A percentile compares a stretch with the other conserved stretches of the same genome.
phyloP scores from a whole-genome alignment of 306 rosid species.

The Dalbergia cultrata region DNA sequence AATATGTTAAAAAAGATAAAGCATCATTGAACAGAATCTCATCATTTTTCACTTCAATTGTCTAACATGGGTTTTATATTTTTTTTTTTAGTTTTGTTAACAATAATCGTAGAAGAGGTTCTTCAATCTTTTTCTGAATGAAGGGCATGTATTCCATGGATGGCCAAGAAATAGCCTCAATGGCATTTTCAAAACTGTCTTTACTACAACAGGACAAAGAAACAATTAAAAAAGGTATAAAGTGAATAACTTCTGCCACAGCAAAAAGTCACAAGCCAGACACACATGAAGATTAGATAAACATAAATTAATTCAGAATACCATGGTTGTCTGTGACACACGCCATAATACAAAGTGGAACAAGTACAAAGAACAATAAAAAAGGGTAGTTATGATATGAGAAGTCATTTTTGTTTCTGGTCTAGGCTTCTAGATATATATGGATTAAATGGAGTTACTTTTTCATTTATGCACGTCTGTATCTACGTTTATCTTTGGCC shows the following conservation, averaged over 20 bases:
- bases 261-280: slow-evolving; percentile 40
- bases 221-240: slow-evolving; percentile 11
- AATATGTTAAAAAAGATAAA: slow-evolving; percentile 17
- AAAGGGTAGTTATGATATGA: slow-evolving; percentile 17
- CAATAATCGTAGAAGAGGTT: neutral
- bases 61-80: neutral
- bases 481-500: too few relatives aligned
- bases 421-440: neutral
- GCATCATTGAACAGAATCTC: slow-evolving; percentile 27
- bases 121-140: neutral
- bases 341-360: neutral
- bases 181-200: slow-evolving; percentile 16
- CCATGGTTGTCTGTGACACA: slow-evolving; percentile 8
- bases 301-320: neutral
- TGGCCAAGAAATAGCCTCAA: neutral
- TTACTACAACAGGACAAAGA: slow-evolving; percentile 8
- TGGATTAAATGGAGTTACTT: neutral
- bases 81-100: neutral
- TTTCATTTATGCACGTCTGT: too few relatives aligned
- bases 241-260: slow-evolving; percentile 7
- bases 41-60: neutral
- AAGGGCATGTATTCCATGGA: neutral
- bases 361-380: neutral
- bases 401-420: neutral
- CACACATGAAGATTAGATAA: neutral